phyloP scores from a whole-genome alignment of 1,284 basidiomycete species.

The Papiliotrema fonsecae region DNA sequence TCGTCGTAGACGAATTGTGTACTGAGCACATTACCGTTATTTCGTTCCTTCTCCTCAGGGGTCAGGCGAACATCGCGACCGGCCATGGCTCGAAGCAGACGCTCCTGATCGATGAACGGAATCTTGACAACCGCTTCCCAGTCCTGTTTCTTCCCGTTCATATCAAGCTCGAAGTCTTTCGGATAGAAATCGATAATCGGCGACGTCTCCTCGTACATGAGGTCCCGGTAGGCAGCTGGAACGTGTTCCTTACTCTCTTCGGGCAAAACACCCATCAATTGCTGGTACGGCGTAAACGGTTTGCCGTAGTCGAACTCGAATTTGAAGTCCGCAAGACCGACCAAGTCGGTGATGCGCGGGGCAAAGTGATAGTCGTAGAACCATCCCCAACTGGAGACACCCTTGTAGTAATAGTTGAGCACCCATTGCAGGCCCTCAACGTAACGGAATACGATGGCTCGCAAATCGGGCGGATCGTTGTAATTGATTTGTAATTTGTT shows the following conservation, averaged over 20 bases:
- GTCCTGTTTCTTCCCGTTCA: constrained; percentile 97
- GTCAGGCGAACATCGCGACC: constrained; percentile 73
- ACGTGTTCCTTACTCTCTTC: constrained; percentile 83
- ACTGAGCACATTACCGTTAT: constrained; percentile 67
- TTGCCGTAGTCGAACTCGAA: constrained; percentile 82
- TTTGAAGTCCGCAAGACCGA: constrained; percentile 66
- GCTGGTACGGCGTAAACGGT: constrained; percentile 92
- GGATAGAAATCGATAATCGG: constrained; percentile 96
- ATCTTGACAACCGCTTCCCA: constrained; percentile 99
- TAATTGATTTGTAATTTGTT: constrained; percentile 78
- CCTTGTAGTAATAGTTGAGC: constrained; percentile 96
- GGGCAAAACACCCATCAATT: constrained; percentile 97
- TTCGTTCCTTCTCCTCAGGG: constrained; percentile 70
- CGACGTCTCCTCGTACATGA: constrained; percentile 83
- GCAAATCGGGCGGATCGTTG: constrained; percentile 60
- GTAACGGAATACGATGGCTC: constrained; percentile 69
- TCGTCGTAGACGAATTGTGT: constrained; percentile 71
- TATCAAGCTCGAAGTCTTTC: constrained; percentile 78
- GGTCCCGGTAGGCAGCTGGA: constrained; percentile 76
- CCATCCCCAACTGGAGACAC: constrained; percentile 97
- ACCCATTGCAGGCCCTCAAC: constrained; percentile 98
- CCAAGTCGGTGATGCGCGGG: constrained; percentile 85
- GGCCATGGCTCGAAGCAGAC: constrained; percentile 76
- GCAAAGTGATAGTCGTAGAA: constrained; percentile 99
- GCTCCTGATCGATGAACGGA: constrained; percentile 87